Evolutionary conservation across 495 filamentous ascomycete genomes (phyloP).

Genomic region (Friedmanniomyces simplex): DNA sequence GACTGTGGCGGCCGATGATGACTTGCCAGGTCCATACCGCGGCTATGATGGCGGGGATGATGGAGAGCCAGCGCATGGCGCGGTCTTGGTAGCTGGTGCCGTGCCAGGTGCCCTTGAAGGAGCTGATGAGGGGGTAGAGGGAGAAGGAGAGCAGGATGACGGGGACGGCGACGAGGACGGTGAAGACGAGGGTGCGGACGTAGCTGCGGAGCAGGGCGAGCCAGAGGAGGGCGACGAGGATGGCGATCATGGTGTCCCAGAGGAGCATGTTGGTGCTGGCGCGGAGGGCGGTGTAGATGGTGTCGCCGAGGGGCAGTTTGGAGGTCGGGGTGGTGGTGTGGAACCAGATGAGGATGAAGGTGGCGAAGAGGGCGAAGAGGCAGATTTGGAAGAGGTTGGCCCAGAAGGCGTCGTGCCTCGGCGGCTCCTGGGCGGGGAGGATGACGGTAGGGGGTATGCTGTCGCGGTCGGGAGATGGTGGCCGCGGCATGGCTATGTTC

Average conservation of each 20-base stretch:
- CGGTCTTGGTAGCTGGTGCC: slow-evolving; percentile 70
- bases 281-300: slow-evolving; percentile 82
- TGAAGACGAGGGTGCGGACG: slow-evolving; percentile 64
- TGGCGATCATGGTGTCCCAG: slow-evolving; percentile 79
- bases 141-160: slow-evolving; percentile 77
- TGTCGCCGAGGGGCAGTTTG: slow-evolving; percentile 67
- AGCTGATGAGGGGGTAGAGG: slow-evolving; percentile 81
- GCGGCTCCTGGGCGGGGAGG: slow-evolving; percentile 38
- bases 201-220: slow-evolving; percentile 78
- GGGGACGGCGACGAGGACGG: slow-evolving; percentile 74
- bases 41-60: slow-evolving; percentile 63
- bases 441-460: slow-evolving; percentile 42
- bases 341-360: slow-evolving; percentile 76
- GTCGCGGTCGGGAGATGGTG: slow-evolving; percentile 36
- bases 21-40: slow-evolving; percentile 74
- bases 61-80: slow-evolving; percentile 78
- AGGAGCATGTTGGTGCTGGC: slow-evolving; percentile 81
- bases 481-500: slow-evolving; percentile 28
- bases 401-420: slow-evolving; percentile 80
- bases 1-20: slow-evolving; percentile 64
- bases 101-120: slow-evolving; percentile 63
- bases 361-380: slow-evolving; percentile 70
- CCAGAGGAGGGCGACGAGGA: slow-evolving; percentile 83
- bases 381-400: slow-evolving; percentile 82
- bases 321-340: slow-evolving; percentile 63